A percentile compares a stretch with the other conserved stretches of the same genome.
Conservation (phyloP, 2,329 filamentous ascomycete genomes). For the Neofusicoccum umdonicola region DNA sequence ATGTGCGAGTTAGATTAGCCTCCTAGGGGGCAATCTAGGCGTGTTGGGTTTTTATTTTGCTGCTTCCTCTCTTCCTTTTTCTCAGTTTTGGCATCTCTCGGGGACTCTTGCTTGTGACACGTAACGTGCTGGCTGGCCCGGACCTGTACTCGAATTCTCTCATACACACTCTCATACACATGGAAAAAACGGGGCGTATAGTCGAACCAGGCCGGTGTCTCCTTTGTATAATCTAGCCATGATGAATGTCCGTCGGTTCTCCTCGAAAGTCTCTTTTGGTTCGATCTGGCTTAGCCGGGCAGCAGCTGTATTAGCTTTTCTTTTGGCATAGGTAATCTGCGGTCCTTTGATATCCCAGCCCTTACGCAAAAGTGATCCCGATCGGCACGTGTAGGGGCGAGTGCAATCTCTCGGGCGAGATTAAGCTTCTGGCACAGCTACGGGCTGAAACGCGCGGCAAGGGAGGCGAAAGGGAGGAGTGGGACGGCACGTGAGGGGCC, state of each 20-base stretch:
- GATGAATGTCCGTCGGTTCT: constrained; percentile 14
- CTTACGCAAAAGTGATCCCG: neutral
- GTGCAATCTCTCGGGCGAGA: neutral
- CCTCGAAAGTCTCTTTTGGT: neutral
- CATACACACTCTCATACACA: neutral
- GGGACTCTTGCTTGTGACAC: constrained; percentile 11
- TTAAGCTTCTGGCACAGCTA: neutral
- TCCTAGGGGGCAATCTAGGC: constrained; percentile 7
- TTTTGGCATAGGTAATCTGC: constrained; percentile 12
- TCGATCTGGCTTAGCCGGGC: neutral
- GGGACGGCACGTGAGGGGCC: neutral
- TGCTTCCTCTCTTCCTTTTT: neutral
- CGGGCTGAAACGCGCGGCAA: neutral
- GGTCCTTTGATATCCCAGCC: neutral
- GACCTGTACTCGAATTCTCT: constrained; percentile 9
- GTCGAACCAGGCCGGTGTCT: constrained; percentile 14
- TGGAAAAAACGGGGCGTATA: constrained; percentile 14
- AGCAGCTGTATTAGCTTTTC: neutral
- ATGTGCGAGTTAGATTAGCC: constrained; percentile 1
- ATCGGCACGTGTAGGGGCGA: neutral
- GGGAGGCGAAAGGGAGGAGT: neutral
- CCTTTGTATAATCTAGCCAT: constrained; percentile 17
- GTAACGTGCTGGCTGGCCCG: constrained; percentile 14
- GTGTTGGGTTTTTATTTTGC: constrained; percentile 14
- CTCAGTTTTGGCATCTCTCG: constrained; percentile 11